Conservation (phyloP, 1,284 basidiomycete genomes). For the Naganishia sp. region DNA sequence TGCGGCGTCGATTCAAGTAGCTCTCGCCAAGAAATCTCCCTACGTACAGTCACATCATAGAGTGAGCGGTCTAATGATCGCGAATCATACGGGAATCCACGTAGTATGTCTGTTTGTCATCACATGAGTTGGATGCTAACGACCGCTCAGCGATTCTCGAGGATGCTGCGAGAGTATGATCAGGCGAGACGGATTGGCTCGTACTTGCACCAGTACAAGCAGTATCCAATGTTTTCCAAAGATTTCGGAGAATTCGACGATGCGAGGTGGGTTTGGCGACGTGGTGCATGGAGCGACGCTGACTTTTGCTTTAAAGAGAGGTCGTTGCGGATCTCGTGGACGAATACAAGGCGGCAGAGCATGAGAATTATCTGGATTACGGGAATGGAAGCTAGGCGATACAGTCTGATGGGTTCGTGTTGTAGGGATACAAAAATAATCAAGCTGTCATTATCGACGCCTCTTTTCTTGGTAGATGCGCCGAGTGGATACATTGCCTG, state of each 20-base stretch:
- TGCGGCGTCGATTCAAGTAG: conserved; percentile 96
- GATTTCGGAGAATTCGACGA: conserved; percentile 92
- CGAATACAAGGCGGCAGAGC: conserved; percentile 91
- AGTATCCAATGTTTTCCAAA: conserved; percentile 90
- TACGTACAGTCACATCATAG: conserved; percentile 85
- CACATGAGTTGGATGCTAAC: neutral
- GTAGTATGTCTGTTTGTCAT: conserved; percentile 63
- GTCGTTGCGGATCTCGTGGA: conserved; percentile 82
- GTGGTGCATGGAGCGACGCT: neutral
- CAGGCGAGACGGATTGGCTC: conserved; percentile 84
- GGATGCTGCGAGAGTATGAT: conserved; percentile 95
- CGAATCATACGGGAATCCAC: conserved; percentile 96
- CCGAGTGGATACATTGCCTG: conserved; percentile 32
- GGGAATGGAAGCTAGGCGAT: conserved; percentile 33
- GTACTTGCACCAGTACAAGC: conserved; percentile 96
- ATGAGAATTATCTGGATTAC: conserved; percentile 75
- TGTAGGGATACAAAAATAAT: conserved; percentile 20
- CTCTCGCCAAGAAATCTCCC: conserved; percentile 85
- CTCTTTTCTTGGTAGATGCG: conserved; percentile 25
- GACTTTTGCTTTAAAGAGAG: conserved; percentile 58
- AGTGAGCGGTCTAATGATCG: conserved; percentile 96
- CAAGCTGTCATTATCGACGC: neutral
- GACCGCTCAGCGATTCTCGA: conserved; percentile 76
- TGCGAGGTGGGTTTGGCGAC: conserved; percentile 62
- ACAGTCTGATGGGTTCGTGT: neutral